Base-by-base conservation (phyloP, 2,329 filamentous ascomycete genomes). In the Verticillium zaregamsianum region DNA sequence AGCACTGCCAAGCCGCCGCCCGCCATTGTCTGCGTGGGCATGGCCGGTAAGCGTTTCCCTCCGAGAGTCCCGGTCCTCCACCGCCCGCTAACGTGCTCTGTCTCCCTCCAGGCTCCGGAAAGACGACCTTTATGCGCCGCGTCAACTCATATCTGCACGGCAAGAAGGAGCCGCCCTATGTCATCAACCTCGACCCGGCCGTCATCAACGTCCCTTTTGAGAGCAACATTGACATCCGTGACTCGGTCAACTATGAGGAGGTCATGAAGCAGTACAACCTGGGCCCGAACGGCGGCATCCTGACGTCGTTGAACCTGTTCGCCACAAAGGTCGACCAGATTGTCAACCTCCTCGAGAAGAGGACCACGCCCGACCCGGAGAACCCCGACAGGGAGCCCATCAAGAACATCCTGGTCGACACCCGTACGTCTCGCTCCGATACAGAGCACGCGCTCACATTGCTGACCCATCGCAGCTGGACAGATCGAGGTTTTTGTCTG, bases 211-310 rank as follows among this genome's bases (percentile, higher is more conserved):
- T 97, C 7, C 95, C 96, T 3, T 99, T 97, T 73, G 94, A 97
- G 68, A 88, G 90, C 75, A 99, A 99, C 77, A 98, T 99, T 78
- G 95, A 99, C 77, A 99, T 99, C 69, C 92, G 96, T 71, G 95
- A 99, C 78, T 95, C 91, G 31, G 94, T 99, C 75, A 97, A 99
- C 84, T 99, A 99, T 82, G 95, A 97, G 75, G 94, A 99, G 77
- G 95, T 99, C 66, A 99, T 99, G 96, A 96, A 94, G 78, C 93
- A 98, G 78, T 98, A 97, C 77, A 97, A 97, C 72, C 86, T 99
- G 0, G 95, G 95, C 0, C 95, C 95, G 9, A 99, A 99, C 79
- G 95, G 95, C 59, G 96, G 93, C 56, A 99, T 99, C 71, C 80
- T 99, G 68, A 99, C 96, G 2, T 95, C 91, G 12, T 80, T 99